Evolutionary conservation across 129 eudicot species (phyloP).

Genomic region (carrot (Daucus carota)): DNA sequence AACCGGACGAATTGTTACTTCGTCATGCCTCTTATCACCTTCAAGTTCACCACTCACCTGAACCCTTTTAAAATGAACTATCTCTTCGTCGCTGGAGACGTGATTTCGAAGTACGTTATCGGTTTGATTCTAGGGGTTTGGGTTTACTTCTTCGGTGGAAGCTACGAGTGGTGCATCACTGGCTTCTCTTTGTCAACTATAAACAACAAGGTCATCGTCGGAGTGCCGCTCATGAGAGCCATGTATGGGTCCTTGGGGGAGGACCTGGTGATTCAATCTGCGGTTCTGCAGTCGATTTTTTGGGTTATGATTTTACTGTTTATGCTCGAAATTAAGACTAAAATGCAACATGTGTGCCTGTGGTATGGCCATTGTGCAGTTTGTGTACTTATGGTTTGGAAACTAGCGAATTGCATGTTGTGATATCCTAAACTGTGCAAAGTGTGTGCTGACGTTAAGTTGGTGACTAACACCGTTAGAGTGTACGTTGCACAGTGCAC

Average conservation of each 20-base stretch:
- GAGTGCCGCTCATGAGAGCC: conserved; percentile 52
- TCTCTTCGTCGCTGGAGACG: conserved; percentile 38
- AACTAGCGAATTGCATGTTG: too few relatives aligned
- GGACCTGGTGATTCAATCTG: conserved; percentile 43
- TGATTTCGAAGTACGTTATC: conserved; percentile 31
- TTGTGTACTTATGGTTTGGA: too few relatives aligned
- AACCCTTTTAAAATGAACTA: conserved; percentile 50
- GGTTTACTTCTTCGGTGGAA: conserved; percentile 35
- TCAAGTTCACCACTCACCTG: conserved; percentile 38
- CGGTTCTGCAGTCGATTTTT: conserved; percentile 37
- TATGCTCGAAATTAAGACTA: conserved; percentile 41
- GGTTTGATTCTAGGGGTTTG: conserved; percentile 32
- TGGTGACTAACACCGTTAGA: too few relatives aligned
- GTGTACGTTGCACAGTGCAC: too few relatives aligned
- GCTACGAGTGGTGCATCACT: conserved; percentile 51
- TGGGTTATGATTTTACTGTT: conserved; percentile 38
- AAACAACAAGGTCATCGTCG: conserved; percentile 49
- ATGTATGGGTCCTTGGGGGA: conserved; percentile 48
- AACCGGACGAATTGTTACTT: conserved; percentile 47
- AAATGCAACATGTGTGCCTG: too few relatives aligned
- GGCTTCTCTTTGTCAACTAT: conserved; percentile 40
- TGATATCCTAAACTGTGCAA: too few relatives aligned
- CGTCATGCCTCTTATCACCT: conserved; percentile 49
- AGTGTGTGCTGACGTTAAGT: too few relatives aligned
- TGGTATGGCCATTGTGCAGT: too few relatives aligned